Conservation (phyloP, 2,329 filamentous ascomycete genomes). For the Simplicillium sp. region DNA sequence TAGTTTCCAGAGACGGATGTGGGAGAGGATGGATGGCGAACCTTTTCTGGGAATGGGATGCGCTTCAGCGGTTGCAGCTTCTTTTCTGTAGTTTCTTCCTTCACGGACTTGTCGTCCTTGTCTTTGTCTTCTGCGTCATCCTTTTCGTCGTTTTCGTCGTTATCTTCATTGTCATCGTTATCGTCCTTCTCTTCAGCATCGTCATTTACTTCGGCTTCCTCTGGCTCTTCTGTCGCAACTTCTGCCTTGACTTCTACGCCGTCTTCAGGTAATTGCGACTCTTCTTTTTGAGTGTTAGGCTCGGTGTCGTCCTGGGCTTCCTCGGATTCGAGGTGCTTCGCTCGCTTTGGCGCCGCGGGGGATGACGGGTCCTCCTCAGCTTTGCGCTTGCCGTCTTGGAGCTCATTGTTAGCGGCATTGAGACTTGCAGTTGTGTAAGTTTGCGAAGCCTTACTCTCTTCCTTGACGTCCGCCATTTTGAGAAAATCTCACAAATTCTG, state of each 20-base stretch:
- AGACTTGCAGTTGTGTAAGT: neutral
- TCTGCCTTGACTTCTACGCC: conserved; percentile 4
- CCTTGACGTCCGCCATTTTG: conserved; percentile 21
- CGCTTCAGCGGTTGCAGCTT: conserved; percentile 42
- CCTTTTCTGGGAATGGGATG: conserved; percentile 86
- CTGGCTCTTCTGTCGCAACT: neutral
- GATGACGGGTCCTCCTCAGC: conserved; percentile 56
- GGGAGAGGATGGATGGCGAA: conserved; percentile 21
- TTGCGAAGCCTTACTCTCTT: conserved; percentile 25
- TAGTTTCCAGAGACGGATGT: neutral
- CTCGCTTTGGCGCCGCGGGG: conserved; percentile 53
- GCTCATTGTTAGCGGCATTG: conserved; percentile 4
- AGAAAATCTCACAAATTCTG: neutral
- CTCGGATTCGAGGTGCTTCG: conserved; percentile 40
- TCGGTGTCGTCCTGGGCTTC: conserved; percentile 3
- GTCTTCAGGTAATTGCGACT: neutral
- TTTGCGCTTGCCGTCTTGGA: conserved; percentile 58
- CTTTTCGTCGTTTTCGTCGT: conserved; percentile 1
- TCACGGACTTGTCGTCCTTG: neutral
- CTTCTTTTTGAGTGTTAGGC: neutral
- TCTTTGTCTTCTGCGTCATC: neutral
- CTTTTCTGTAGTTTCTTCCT: conserved; percentile 24
- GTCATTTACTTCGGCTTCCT: neutral
- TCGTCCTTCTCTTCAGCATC: conserved; percentile 2
- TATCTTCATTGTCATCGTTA: conserved; percentile 1